These are phyloP conservation scores for Cronartium ribicola DNA, from an alignment of 1,284 basidiomycete genomes.

Conservation along the genomic window DNA sequence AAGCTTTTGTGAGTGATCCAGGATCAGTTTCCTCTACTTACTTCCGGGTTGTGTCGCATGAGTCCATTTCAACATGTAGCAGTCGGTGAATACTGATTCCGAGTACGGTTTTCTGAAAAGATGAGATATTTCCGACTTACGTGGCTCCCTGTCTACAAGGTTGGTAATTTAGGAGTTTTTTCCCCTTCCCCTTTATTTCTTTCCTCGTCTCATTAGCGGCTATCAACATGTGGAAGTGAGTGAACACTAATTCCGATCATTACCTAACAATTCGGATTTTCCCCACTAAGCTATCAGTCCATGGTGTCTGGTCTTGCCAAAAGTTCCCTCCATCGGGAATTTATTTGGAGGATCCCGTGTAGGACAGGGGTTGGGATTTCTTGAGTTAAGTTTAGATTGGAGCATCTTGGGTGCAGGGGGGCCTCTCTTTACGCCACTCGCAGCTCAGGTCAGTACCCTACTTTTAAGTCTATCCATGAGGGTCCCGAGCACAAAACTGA, in stretches of 20 bases:
- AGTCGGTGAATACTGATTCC: too few species aligned
- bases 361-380: slow-evolving; percentile 31
- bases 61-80: too few species aligned
- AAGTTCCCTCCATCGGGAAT: slow-evolving; percentile 6
- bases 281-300: slow-evolving; percentile 25
- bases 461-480: neutral
- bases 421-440: slow-evolving; percentile 36
- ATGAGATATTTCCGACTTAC: slow-evolving; percentile 33
- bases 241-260: too few species aligned
- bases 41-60: too few species aligned
- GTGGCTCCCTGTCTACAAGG: slow-evolving; percentile 31
- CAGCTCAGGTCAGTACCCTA: slow-evolving; percentile 22
- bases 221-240: too few species aligned
- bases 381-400: slow-evolving; percentile 35
- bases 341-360: slow-evolving; percentile 34
- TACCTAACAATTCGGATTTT: too few species aligned
- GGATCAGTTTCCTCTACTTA: neutral
- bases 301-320: slow-evolving; percentile 30
- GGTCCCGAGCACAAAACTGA: neutral
- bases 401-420: slow-evolving; percentile 27
- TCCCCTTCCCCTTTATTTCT: too few species aligned
- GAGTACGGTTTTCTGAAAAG: neutral
- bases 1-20: slow-evolving; percentile 14
- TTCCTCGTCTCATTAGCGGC: too few species aligned
- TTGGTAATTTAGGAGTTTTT: too few species aligned